phyloP scores from a whole-genome alignment of 73 alveolate genomes.

The Tetrahymena thermophila region DNA sequence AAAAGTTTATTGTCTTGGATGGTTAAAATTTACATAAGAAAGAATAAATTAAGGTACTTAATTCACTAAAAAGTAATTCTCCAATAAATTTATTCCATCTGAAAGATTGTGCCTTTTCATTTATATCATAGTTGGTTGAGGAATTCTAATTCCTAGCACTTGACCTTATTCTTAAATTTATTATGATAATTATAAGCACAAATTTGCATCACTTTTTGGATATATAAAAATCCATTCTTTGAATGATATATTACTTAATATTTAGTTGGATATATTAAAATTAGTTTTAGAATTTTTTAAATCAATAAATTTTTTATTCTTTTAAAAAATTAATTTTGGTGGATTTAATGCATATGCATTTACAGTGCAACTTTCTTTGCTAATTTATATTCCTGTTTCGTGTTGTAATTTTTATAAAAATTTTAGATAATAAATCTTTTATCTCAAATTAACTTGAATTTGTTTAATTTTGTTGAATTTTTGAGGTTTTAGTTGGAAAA shows the following conservation, averaged over 20 bases:
- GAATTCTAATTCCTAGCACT: background rate
- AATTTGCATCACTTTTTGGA: background rate
- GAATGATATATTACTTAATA: background rate
- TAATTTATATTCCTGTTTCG: background rate
- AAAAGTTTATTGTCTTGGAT: background rate
- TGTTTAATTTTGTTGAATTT: no score
- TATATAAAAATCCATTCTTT: background rate
- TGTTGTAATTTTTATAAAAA: background rate
- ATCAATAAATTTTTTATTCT: background rate
- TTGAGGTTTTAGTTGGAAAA: background rate
- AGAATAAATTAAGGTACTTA: background rate
- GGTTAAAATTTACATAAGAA: background rate
- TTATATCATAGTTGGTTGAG: background rate
- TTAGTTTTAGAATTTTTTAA: background rate
- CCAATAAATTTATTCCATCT: background rate
- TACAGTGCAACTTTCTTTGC: background rate
- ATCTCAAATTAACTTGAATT: background rate
- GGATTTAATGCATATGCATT: background rate
- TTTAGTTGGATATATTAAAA: background rate
- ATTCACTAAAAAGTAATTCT: background rate
- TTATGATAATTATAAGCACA: background rate
- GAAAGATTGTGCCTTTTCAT: background rate
- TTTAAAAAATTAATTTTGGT: background rate
- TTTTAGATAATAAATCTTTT: background rate
- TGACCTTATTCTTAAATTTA: background rate